These are phyloP conservation scores for Aspergillus floridensis DNA, from an alignment of 2,329 filamentous ascomycete genomes.

Conservation along the genomic window DNA sequence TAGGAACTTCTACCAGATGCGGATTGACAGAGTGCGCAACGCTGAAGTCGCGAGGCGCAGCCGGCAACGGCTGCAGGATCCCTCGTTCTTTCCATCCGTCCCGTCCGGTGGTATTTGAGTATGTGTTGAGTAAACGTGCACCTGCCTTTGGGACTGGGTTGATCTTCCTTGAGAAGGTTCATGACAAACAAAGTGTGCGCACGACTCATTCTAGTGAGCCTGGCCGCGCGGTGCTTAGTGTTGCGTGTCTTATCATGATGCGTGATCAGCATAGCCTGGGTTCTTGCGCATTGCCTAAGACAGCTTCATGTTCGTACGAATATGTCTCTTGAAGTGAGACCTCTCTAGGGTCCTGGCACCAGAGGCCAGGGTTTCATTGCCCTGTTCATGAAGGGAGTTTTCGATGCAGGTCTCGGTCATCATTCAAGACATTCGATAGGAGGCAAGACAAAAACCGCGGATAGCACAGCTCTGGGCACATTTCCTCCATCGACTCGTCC, in stretches of 20 bases:
- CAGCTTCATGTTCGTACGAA: no score
- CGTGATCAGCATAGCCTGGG: neutral
- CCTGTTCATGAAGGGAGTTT: neutral
- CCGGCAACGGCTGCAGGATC: slow-evolving; percentile 74
- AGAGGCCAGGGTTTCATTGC: neutral
- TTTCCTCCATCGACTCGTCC: neutral
- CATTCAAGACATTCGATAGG: neutral
- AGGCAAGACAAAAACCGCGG: neutral
- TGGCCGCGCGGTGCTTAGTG: neutral
- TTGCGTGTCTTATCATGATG: neutral
- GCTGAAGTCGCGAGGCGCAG: slow-evolving; percentile 78
- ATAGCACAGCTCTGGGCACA: neutral
- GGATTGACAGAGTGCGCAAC: slow-evolving; percentile 73
- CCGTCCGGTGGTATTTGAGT: slow-evolving; percentile 58
- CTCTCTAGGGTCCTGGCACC: no score
- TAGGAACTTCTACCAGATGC: slow-evolving; percentile 82
- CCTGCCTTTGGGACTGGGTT: neutral
- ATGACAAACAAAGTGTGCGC: neutral
- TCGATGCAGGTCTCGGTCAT: neutral
- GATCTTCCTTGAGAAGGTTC: neutral
- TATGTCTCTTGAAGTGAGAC: no score
- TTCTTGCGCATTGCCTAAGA: neutral
- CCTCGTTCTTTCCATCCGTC: slow-evolving; percentile 79
- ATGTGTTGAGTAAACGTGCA: slow-evolving; percentile 9
- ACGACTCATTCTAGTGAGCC: neutral